A percentile compares a stretch with the other conserved stretches of the same genome.
Conservation (phyloP, 805 yeast species). For the Wickerhamiella bombiphila region DNA sequence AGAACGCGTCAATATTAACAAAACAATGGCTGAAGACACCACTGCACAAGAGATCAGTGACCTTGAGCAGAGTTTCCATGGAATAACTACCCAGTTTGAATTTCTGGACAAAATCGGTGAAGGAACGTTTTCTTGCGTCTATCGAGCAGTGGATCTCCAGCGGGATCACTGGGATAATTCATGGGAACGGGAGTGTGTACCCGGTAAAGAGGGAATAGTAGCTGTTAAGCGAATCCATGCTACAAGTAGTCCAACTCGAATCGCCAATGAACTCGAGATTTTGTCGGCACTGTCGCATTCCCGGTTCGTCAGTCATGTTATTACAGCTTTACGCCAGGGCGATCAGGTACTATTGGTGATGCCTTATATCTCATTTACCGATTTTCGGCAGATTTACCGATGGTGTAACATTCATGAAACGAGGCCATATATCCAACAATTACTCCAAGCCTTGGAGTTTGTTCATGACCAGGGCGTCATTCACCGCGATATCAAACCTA, state of each 20-base stretch:
- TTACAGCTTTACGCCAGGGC: slow-evolving; percentile 72
- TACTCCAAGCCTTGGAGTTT: slow-evolving; percentile 58
- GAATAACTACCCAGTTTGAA: slow-evolving; percentile 34
- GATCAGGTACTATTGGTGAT: slow-evolving; percentile 90
- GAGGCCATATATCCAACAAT: slow-evolving; percentile 62
- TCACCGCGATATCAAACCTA: slow-evolving; percentile 87
- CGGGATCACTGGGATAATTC: slow-evolving; percentile 24
- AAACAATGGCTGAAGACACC: neutral
- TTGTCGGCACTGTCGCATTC: slow-evolving; percentile 31
- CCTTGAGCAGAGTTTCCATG: slow-evolving; percentile 35
- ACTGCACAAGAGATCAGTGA: slow-evolving; percentile 20
- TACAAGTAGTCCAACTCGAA: slow-evolving; percentile 86
- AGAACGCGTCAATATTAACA: too few species aligned
- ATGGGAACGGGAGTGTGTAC: slow-evolving; percentile 17
- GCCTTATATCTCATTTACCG: slow-evolving; percentile 83
- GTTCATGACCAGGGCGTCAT: slow-evolving; percentile 67
- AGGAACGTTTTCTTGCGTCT: slow-evolving; percentile 51
- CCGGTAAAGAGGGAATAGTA: slow-evolving; percentile 28
- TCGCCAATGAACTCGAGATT: slow-evolving; percentile 71
- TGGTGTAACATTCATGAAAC: slow-evolving; percentile 69
- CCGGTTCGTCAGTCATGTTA: slow-evolving; percentile 67
- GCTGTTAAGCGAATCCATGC: slow-evolving; percentile 91
- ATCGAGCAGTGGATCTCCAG: slow-evolving; percentile 39
- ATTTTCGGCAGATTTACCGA: slow-evolving; percentile 74
- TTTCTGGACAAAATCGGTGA: slow-evolving; percentile 49